Conservation (phyloP, 148 eudicot species). For the Nepenthes mirabilis region DNA sequence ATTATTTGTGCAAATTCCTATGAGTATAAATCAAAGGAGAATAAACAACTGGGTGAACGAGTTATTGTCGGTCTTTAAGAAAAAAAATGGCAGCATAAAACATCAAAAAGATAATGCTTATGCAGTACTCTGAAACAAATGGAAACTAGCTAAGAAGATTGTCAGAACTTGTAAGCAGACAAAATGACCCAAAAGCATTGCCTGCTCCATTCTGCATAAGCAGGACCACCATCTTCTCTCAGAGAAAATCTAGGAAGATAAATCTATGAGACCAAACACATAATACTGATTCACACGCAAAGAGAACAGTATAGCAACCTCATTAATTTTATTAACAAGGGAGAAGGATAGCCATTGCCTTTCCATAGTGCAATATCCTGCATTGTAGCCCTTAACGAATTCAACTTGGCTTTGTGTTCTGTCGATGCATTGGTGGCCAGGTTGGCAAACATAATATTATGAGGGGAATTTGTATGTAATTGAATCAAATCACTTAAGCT, state of each 20-base stretch:
- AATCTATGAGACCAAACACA: background rate
- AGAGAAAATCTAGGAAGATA: background rate
- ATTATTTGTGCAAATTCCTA: no score
- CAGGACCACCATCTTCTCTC: background rate
- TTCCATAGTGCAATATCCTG: slow-evolving; percentile 55
- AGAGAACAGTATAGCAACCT: slow-evolving; percentile 28
- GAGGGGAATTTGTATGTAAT: slow-evolving; percentile 22
- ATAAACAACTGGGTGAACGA: no score
- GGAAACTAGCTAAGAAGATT: no score
- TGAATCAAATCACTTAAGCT: slow-evolving; percentile 63
- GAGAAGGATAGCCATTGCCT: slow-evolving; percentile 64
- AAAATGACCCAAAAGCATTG: no score
- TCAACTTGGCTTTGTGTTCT: slow-evolving; percentile 26
- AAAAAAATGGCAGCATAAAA: no score
- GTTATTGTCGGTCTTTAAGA: no score
- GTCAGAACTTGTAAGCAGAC: no score
- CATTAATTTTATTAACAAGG: slow-evolving; percentile 59
- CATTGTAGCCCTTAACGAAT: slow-evolving; percentile 30
- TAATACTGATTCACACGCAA: background rate
- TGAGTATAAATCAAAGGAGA: no score
- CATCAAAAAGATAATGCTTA: no score
- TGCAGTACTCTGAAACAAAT: no score
- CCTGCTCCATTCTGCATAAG: no score
- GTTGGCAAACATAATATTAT: slow-evolving; percentile 10
- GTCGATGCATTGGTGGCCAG: slow-evolving; percentile 17